Conservation (phyloP, 768 basidiomycete genomes). For the Tylopilus plumbeoviolaceoides region DNA sequence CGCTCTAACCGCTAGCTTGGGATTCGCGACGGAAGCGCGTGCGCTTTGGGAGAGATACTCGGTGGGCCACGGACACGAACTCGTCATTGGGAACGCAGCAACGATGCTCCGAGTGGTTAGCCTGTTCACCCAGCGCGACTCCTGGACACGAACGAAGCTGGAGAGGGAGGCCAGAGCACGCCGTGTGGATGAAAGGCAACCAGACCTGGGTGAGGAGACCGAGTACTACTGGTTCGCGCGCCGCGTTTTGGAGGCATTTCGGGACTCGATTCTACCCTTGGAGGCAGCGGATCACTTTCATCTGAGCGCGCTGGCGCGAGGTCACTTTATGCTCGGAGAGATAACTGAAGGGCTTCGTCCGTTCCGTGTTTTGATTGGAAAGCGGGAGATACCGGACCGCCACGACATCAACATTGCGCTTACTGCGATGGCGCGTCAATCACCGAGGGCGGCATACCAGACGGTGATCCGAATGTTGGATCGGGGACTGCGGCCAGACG, state of each 20-base stretch:
- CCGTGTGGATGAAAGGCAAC: background rate
- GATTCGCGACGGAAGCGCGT: slow-evolving; percentile 47
- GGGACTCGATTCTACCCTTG: slow-evolving; percentile 42
- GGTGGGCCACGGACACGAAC: slow-evolving; percentile 35
- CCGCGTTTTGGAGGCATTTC: slow-evolving; percentile 44
- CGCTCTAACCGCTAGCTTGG: slow-evolving; percentile 39
- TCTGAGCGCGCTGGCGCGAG: slow-evolving; percentile 60
- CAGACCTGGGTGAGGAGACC: slow-evolving; percentile 3
- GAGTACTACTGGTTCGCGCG: slow-evolving; percentile 38
- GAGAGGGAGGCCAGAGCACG: background rate
- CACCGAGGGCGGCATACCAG: slow-evolving; percentile 42
- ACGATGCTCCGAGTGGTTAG: slow-evolving; percentile 43
- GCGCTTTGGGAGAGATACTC: slow-evolving; percentile 57
- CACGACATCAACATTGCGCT: slow-evolving; percentile 66
- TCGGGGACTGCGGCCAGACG: slow-evolving; percentile 47
- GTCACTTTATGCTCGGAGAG: slow-evolving; percentile 53
- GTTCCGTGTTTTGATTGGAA: slow-evolving; percentile 43
- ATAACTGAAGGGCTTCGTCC: slow-evolving; percentile 43
- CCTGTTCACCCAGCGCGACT: slow-evolving; percentile 32
- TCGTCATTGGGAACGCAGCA: slow-evolving; percentile 43
- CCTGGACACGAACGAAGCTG: slow-evolving; percentile 16
- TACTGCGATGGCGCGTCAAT: slow-evolving; percentile 46
- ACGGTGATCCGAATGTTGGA: slow-evolving; percentile 51
- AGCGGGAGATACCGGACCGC: slow-evolving; percentile 53
- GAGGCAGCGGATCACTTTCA: slow-evolving; percentile 42